Percentiles rank a stretch among this genome's conserved stretches.
These are phyloP conservation scores for Chytriomyces sp. DNA, from an alignment of 192 early-diverging fungal species.

Conservation along the genomic window DNA sequence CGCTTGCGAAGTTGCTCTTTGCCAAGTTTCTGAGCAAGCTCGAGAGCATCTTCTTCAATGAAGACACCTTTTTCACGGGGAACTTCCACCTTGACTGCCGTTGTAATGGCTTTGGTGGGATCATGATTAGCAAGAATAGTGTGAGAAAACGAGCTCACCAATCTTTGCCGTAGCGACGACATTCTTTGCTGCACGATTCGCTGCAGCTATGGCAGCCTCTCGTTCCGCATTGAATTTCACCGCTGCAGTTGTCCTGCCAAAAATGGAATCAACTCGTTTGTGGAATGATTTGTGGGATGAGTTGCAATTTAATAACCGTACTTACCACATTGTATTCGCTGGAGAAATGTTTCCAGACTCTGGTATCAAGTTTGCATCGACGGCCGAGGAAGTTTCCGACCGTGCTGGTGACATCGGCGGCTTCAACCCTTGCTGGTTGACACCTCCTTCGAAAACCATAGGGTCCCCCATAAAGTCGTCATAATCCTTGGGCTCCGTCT, in stretches of 20 bases:
- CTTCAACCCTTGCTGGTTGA: too few relatives aligned
- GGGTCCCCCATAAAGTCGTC: too few relatives aligned
- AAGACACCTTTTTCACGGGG: slow-evolving; percentile 5
- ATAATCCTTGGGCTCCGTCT: not conserved
- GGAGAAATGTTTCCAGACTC: slow-evolving; percentile 29
- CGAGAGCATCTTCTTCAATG: slow-evolving; percentile 17
- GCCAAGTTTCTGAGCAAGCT: not conserved
- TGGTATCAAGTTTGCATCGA: slow-evolving; percentile 15
- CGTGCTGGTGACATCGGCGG: not conserved
- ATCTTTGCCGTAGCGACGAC: slow-evolving; percentile 22
- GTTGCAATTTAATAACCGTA: not conserved
- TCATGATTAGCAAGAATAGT: not conserved
- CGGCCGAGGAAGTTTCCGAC: not conserved
- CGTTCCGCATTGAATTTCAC: slow-evolving; percentile 11
- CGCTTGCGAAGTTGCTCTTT: slow-evolving; percentile 14
- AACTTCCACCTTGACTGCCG: not conserved
- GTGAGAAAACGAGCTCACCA: not conserved
- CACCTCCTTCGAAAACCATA: not conserved
- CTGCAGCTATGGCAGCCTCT: slow-evolving; percentile 20
- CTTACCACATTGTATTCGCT: slow-evolving; percentile 32
- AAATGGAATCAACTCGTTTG: not conserved
- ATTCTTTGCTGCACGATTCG: slow-evolving; percentile 21
- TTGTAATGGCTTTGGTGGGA: slow-evolving; percentile 2
- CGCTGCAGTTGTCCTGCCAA: slow-evolving; percentile 14
- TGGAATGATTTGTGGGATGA: not conserved